Evolutionary conservation across 164 flowering plant genomes (phyloP).

Genomic region (Liquidambar formosana): DNA sequence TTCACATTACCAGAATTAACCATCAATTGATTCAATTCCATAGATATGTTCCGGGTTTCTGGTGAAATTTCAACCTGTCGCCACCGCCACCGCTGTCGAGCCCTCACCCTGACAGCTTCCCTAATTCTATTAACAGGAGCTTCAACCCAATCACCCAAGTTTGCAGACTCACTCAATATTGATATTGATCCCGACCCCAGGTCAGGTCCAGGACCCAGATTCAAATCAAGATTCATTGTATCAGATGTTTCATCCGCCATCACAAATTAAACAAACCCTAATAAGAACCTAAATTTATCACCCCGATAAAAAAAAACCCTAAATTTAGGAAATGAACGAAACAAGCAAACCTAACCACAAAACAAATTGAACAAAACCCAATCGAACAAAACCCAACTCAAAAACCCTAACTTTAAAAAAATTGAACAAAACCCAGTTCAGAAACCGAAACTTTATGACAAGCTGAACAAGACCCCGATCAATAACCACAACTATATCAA

Average conservation of each 20-base stretch:
- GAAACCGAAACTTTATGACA: background rate
- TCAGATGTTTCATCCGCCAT: conserved; percentile 51
- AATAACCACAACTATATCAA: too few relatives aligned
- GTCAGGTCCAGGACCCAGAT: conserved; percentile 60
- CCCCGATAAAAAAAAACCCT: background rate
- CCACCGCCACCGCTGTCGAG: conserved; percentile 43
- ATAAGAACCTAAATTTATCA: background rate
- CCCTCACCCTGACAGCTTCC: conserved; percentile 38
- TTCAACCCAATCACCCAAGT: conserved; percentile 46
- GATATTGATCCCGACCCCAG: conserved; percentile 24
- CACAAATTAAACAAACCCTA: conserved; percentile 11
- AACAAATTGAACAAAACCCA: conserved; percentile 3
- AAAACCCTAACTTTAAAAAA: background rate
- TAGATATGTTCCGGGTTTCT: conserved; percentile 30
- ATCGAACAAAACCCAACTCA: background rate
- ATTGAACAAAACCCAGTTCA: background rate
- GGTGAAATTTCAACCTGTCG: conserved; percentile 29
- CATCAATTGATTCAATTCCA: conserved; percentile 35
- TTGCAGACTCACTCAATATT: conserved; percentile 30
- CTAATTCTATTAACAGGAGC: conserved; percentile 31
- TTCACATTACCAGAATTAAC: conserved; percentile 30
- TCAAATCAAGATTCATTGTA: conserved; percentile 74
- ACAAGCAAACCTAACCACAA: background rate
- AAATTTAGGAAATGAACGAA: background rate
- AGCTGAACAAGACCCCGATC: too few relatives aligned